Base-by-base conservation (phyloP, 768 basidiomycete species). In the Tricholoma matsutake region DNA sequence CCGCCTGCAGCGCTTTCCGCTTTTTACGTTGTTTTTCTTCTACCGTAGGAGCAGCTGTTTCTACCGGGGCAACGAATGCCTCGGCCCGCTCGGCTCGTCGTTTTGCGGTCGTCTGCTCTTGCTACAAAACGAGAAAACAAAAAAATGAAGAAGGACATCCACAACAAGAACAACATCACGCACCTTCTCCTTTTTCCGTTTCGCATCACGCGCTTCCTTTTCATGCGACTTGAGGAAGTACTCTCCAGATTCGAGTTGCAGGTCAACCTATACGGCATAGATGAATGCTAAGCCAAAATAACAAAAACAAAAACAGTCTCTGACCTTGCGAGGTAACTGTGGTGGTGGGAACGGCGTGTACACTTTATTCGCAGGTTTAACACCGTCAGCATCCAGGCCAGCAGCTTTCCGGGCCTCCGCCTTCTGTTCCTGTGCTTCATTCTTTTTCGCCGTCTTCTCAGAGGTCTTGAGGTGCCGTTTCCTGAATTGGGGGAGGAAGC, bases 301-400 rank as follows among this genome's bases (percentile, higher is more conserved):
- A 35, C 34, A 29, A 57, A 28, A 35, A 14, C 52, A 22, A 29
- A 41, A 16, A 53, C 58, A 49, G 20, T 29, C 18, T 14, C 56
- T 47, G 67, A 92, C 92, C 83, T 98, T 98, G 67, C 94, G 87
- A 37, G 96, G 96, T 61, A 85, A 82, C 70, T 98, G 97, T 7
- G 96, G 79, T 32, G 97, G 97, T 37, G 97, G 97, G 85, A 98
- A 99, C 1, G 97, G 97, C n/a, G 97, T 98, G 75, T 98, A 98
- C 14, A 87, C 81, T 73, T 96, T 96, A 85, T 96, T 96, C 67
- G 85, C 81, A 20, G 78, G 79, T 67, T 57, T 57, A 14, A 81
- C 76, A 56, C 79, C 78, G 63, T 77, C 67, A n/a, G 78, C 71
- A 14, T 81, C 80, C 20, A 89, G 68, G 4, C 88, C 89, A n/a